Percentiles rank a stretch among this genome's conserved stretches.
phyloP scores from a whole-genome alignment of 192 early-diverging fungal species.

The Chytriomyces hyalinus region DNA sequence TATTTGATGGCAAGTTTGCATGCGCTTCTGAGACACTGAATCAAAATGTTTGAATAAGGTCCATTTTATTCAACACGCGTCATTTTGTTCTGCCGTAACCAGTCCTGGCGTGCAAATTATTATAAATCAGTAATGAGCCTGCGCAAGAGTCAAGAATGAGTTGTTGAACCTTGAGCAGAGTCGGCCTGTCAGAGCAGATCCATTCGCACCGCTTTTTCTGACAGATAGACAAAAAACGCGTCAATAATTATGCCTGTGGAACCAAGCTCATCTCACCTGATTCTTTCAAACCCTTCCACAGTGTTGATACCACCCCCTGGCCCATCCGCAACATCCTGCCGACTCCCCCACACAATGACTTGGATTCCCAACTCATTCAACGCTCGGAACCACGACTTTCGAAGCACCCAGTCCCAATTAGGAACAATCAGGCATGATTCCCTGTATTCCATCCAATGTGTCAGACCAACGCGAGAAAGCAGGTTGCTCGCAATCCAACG shows the following conservation, averaged over 20 bases:
- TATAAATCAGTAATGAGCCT: too few relatives aligned
- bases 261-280: not conserved
- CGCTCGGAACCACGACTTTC: constrained; percentile 33
- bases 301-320: constrained; percentile 55
- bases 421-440: constrained; percentile 52
- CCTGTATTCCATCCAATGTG: constrained; percentile 42
- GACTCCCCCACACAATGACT: constrained; percentile 48
- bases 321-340: not conserved
- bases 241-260: too few relatives aligned
- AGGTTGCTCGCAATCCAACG: constrained; percentile 24
- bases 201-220: constrained; percentile 45
- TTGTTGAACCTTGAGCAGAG: constrained; percentile 27
- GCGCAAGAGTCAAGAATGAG: too few relatives aligned
- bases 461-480: constrained; percentile 42
- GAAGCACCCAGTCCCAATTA: constrained; percentile 41
- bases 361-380: constrained; percentile 48
- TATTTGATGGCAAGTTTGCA: constrained; percentile 84
- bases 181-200: constrained; percentile 55
- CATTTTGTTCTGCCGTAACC: too few relatives aligned
- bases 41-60: too few relatives aligned
- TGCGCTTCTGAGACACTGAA: not conserved
- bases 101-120: too few relatives aligned
- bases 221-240: too few relatives aligned
- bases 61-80: too few relatives aligned
- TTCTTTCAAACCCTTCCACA: constrained; percentile 41